These are phyloP conservation scores for Bombardia bombarda DNA, from an alignment of 495 filamentous ascomycete genomes.

Conservation along the genomic window DNA sequence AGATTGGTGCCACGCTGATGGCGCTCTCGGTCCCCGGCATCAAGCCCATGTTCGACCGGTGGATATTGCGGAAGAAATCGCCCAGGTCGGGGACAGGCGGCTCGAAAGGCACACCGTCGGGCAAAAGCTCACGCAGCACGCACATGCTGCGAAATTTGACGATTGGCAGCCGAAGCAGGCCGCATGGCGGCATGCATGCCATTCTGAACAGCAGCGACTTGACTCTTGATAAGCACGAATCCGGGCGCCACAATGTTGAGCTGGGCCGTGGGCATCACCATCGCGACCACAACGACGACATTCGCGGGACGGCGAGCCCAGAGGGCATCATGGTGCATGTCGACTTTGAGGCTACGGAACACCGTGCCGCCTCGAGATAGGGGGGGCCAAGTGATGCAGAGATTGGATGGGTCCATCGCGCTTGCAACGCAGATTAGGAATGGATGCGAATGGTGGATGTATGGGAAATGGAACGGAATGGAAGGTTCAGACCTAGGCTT, in stretches of 20 bases:
- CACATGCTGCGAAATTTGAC: too few species aligned
- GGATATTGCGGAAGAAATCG: slow-evolving; percentile 1
- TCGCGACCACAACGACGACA: background rate
- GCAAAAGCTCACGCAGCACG: too few species aligned
- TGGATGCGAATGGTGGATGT: too few species aligned
- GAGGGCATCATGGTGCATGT: slow-evolving; percentile 11
- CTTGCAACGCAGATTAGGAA: too few species aligned
- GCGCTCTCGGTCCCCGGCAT: slow-evolving; percentile 39
- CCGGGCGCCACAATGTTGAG: background rate
- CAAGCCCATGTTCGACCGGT: slow-evolving; percentile 31
- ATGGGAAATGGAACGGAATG: too few species aligned
- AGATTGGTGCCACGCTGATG: slow-evolving; percentile 36
- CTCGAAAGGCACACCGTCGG: background rate
- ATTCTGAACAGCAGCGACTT: background rate
- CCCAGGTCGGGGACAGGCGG: slow-evolving; percentile 1
- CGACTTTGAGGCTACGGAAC: slow-evolving; percentile 5
- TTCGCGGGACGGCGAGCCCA: slow-evolving; percentile 1
- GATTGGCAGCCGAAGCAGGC: too few species aligned
- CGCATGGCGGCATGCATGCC: slow-evolving; percentile 3
- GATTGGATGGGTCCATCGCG: too few species aligned
- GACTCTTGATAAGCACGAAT: background rate
- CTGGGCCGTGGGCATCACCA: background rate
- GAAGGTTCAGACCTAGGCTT: too few species aligned
- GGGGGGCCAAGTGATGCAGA: background rate
- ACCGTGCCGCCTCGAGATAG: background rate